Evolutionary conservation across 2,329 filamentous ascomycete species (phyloP).

Genomic region (Aaosphaeria arxii): DNA sequence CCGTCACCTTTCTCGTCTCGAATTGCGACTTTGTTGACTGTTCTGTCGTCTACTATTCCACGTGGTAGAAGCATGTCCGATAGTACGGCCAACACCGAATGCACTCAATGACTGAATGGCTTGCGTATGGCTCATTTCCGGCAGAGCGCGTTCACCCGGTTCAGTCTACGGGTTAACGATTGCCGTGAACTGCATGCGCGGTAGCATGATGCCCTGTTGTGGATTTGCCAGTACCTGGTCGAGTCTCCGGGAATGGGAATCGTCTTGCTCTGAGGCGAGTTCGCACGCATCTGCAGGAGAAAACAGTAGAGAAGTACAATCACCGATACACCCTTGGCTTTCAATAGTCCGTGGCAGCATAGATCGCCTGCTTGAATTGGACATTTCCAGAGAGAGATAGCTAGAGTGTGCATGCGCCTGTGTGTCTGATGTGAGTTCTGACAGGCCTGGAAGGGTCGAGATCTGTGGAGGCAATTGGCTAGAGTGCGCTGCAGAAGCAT

Average conservation of each 20-base stretch:
- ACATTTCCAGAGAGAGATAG: no score
- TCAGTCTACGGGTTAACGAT: conserved; percentile 49
- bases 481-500: conserved; percentile 4
- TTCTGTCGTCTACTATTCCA: conserved; percentile 32
- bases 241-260: neutral
- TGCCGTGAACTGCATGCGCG: conserved; percentile 48
- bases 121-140: conserved; percentile 43
- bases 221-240: neutral
- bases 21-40: conserved; percentile 40
- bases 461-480: conserved; percentile 4
- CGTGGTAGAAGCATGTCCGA: conserved; percentile 52
- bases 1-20: conserved; percentile 45
- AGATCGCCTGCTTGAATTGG: no score
- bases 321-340: conserved; percentile 28
- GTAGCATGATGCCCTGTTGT: conserved; percentile 22
- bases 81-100: conserved; percentile 47
- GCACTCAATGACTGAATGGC: conserved; percentile 41
- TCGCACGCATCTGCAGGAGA: conserved; percentile 47
- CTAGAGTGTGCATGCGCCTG: no score
- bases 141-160: conserved; percentile 43
- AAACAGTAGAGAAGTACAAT: conserved; percentile 51
- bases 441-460: conserved; percentile 3
- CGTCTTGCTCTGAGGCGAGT: conserved; percentile 44
- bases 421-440: neutral
- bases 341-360: no score